A percentile compares a stretch with the other conserved stretches of the same genome.
These are phyloP conservation scores for Coffea eugenioides DNA, from an alignment of 257 asterid genomes.

Conservation along the genomic window DNA sequence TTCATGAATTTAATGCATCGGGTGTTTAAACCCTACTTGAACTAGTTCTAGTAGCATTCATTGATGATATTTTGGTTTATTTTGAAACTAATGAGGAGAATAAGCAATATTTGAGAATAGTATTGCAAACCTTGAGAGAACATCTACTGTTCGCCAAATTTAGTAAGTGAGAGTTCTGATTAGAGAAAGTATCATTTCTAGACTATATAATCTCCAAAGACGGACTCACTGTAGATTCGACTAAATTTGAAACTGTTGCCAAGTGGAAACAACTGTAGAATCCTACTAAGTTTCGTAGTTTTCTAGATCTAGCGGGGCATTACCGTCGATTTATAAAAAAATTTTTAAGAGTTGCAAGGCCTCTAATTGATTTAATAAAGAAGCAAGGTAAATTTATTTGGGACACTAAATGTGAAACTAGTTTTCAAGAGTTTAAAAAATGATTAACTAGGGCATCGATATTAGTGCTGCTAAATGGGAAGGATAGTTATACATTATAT, in stretches of 20 bases:
- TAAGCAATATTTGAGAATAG: not conserved
- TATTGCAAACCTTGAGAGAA: not conserved
- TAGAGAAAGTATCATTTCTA: not conserved
- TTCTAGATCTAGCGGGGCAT: no score
- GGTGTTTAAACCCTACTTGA: no score
- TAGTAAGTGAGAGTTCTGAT: not conserved
- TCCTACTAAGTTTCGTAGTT: not conserved
- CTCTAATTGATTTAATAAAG: no score
- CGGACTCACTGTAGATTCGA: no score
- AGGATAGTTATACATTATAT: no score
- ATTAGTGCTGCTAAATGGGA: no score
- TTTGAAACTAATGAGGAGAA: not conserved
- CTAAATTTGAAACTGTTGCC: no score
- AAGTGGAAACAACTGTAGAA: no score
- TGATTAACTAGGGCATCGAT: no score
- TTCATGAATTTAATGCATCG: no score
- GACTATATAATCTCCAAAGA: not conserved
- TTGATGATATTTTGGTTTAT: not conserved
- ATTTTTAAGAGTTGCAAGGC: no score
- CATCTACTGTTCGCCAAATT: not conserved
- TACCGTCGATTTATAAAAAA: no score
- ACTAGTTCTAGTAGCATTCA: not conserved
- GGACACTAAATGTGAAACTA: not conserved
- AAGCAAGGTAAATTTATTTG: not conserved
- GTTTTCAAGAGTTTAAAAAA: not conserved